Evolutionary conservation across 768 basidiomycete genomes (phyloP), one percentile per base, ranked within the genome.

Genomic region (Austroboletus festivus): DNA sequence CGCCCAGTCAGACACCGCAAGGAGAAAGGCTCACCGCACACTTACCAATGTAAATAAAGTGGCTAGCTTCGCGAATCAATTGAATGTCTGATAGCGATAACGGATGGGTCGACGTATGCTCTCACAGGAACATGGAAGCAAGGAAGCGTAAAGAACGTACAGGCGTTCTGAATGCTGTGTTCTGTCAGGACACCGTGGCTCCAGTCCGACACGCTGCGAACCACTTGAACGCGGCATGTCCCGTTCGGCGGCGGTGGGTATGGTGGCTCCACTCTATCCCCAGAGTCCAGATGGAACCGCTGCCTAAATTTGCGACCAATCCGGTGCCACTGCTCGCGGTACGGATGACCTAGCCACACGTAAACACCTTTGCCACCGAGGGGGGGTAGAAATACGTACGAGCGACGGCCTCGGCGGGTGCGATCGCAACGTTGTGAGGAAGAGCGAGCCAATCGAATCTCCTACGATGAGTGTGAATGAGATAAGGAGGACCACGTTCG

Each of bases 191-290:
- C 88, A 3, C 94, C 95, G 58, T 93, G 90, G 59, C 85, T 89
- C 95, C 95, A 99, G 68, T 97, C 95, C 2, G 77, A 83, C 19
- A 93, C 88, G 52, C 87, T 90, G 46, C 95, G 80, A 37, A 91
- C 77, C 15, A 79, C 91, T 72, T 97, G 92, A 16, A 92, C 85
- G 28, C 73, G 73, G 60, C 85, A 86, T 8, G 73, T 75, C 2
- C 78, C 78, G 24, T 77, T 71, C 0, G 75, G 76, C 7, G 70
- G 57, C 15, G 64, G 68, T 2, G 68, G 54, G 51, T 82, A 80
- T 15, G 65, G 61, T n/a, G 57, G 44, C 12, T 71, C 63, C 12
- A 77, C 73, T 10, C 68, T 68, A 2, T 73, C 71, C 1, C 69
- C 71, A 22, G 60, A 64, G 8, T 70, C 64, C 2, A 75, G 70